Evolutionary conservation across 768 basidiomycete genomes (phyloP).

Genomic region (Udeniomyces megalosporus): DNA sequence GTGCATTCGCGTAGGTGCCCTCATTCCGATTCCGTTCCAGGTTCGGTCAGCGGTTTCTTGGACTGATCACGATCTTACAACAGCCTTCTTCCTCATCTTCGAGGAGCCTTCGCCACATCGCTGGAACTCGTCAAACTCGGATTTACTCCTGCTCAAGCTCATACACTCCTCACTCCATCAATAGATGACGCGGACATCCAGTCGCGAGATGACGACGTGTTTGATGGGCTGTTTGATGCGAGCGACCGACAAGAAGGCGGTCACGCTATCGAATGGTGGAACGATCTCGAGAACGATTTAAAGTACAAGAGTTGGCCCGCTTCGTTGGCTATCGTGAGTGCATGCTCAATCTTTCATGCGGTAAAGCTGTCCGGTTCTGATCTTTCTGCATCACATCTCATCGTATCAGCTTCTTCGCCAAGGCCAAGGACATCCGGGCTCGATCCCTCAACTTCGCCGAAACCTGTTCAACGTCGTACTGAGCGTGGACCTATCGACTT

Average conservation of each 20-base stretch:
- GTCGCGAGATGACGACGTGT: background rate
- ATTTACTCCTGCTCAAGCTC: slow-evolving; percentile 45
- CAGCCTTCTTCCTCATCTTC: background rate
- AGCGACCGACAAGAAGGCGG: slow-evolving; percentile 72
- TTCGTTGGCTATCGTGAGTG: slow-evolving; percentile 18
- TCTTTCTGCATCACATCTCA: background rate
- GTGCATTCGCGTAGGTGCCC: slow-evolving; percentile 44
- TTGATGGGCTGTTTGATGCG: slow-evolving; percentile 63
- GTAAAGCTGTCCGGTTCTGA: slow-evolving; percentile 20
- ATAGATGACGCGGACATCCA: background rate
- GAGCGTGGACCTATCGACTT: slow-evolving; percentile 59
- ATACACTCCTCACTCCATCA: slow-evolving; percentile 45
- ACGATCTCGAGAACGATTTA: slow-evolving; percentile 71
- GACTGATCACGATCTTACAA: too few relatives aligned
- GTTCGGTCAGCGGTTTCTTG: too few relatives aligned
- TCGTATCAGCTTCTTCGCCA: slow-evolving; percentile 64
- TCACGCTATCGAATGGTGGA: slow-evolving; percentile 64
- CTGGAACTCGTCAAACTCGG: slow-evolving; percentile 55
- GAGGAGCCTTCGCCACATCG: slow-evolving; percentile 44
- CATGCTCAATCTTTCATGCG: background rate
- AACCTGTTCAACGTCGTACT: slow-evolving; percentile 78
- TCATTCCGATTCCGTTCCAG: too few relatives aligned
- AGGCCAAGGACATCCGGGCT: slow-evolving; percentile 60
- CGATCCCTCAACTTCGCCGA: slow-evolving; percentile 51
- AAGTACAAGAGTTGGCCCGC: slow-evolving; percentile 34